Percentiles rank a stretch among this genome's conserved stretches.
These are phyloP conservation scores for Metarhizium album DNA, from an alignment of 2,329 filamentous ascomycete species.

Conservation along the genomic window DNA sequence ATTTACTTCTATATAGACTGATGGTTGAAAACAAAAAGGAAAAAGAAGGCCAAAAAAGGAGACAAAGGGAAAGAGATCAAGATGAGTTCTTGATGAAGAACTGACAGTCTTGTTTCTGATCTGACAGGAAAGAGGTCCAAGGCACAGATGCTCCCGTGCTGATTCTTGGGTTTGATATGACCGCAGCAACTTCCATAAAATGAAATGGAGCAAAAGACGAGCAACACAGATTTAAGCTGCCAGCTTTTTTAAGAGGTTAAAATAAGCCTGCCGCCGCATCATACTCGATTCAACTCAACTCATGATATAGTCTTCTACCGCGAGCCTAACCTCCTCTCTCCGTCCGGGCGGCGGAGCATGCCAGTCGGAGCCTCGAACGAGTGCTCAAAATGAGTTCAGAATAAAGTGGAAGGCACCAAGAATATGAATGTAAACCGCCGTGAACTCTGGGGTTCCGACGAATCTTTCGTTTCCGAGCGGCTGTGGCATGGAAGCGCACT, in stretches of 20 bases:
- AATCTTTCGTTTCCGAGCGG: not conserved
- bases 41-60: not conserved
- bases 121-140: not conserved
- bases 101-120: not conserved
- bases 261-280: not conserved
- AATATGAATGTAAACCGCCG: not conserved
- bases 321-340: not conserved
- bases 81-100: not conserved
- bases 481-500: not conserved
- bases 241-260: not conserved
- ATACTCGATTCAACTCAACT: not conserved
- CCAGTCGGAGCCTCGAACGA: not conserved
- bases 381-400: not conserved
- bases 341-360: not conserved
- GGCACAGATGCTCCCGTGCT: not conserved
- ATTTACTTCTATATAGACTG: not conserved
- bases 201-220: not conserved
- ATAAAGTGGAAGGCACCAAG: not conserved
- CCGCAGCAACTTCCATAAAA: not conserved
- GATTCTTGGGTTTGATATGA: not conserved
- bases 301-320: constrained; percentile 1
- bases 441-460: not conserved
- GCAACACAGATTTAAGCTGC: constrained; percentile 1
- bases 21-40: no score
- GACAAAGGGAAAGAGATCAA: not conserved